Conservation (phyloP, 306 rosid species). For the Trifolium subterraneum region DNA sequence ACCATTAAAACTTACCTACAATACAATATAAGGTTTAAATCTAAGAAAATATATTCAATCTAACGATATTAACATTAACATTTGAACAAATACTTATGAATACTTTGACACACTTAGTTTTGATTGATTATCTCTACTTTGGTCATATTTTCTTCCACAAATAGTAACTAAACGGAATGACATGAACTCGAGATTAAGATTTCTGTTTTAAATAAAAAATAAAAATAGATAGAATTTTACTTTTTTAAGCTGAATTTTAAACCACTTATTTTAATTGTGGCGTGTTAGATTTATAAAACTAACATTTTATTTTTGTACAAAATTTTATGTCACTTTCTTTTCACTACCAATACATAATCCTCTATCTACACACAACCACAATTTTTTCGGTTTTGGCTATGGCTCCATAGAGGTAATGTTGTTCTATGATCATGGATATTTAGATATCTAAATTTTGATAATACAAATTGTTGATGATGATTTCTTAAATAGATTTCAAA, state of each 20-base stretch:
- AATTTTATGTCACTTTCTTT: conserved; percentile 15
- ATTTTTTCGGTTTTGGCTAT: conserved; percentile 25
- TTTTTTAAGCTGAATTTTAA: conserved; percentile 42
- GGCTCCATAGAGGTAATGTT: conserved; percentile 39
- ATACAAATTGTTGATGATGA: conserved; percentile 9
- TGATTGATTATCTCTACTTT: not conserved
- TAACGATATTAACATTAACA: too few species aligned
- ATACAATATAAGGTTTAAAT: too few species aligned
- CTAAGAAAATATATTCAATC: too few species aligned
- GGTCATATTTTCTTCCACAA: too few species aligned
- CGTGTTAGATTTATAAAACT: conserved; percentile 28
- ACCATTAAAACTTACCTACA: too few species aligned
- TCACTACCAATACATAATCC: conserved; percentile 3
- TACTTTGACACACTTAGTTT: too few species aligned
- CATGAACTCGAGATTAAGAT: not conserved
- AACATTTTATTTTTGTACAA: conserved; percentile 5
- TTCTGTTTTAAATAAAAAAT: not conserved
- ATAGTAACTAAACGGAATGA: too few species aligned
- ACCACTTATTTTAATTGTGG: conserved; percentile 36
- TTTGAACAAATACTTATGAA: too few species aligned
- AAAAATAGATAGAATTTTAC: conserved; percentile 10
- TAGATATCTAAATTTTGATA: not conserved
- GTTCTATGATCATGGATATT: conserved; percentile 35
- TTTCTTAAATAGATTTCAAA: conserved; percentile 11
- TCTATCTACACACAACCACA: conserved; percentile 18